These are phyloP conservation scores for Mycena floridula DNA, from an alignment of 768 basidiomycete genomes.

Conservation along the genomic window DNA sequence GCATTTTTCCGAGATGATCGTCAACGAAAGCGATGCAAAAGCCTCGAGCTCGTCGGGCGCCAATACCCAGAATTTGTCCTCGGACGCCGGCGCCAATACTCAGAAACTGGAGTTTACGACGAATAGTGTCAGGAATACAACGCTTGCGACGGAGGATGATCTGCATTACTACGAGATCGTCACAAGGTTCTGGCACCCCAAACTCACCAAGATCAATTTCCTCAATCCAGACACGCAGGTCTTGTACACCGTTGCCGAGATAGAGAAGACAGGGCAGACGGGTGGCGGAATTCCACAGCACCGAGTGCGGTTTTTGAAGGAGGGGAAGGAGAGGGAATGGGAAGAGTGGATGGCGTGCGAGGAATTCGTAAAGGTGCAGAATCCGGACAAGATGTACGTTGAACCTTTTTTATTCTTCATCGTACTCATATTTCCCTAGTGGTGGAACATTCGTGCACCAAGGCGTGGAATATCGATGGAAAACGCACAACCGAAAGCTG, in stretches of 20 bases:
- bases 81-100: no score
- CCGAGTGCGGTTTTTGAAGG: conserved; percentile 34
- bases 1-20: no score
- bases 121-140: conserved; percentile 46
- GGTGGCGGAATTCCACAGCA: conserved; percentile 20
- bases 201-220: conserved; percentile 43
- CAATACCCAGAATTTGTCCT: no score
- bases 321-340: conserved; percentile 11
- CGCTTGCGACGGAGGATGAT: conserved; percentile 35
- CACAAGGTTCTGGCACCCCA: conserved; percentile 50
- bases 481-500: conserved; percentile 36
- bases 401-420: not conserved
- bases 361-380: conserved; percentile 29
- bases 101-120: conserved; percentile 31
- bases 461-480: conserved; percentile 37
- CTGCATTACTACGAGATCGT: conserved; percentile 44
- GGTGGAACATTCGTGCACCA: conserved; percentile 36
- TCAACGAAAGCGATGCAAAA: no score
- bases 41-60: no score
- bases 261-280: conserved; percentile 28
- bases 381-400: conserved; percentile 21
- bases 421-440: conserved; percentile 15
- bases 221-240: conserved; percentile 36
- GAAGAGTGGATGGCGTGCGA: conserved; percentile 34
- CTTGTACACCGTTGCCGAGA: conserved; percentile 38